Evolutionary conservation across 768 basidiomycete species (phyloP).

Genomic region (Sistotremastrum suecicum): DNA sequence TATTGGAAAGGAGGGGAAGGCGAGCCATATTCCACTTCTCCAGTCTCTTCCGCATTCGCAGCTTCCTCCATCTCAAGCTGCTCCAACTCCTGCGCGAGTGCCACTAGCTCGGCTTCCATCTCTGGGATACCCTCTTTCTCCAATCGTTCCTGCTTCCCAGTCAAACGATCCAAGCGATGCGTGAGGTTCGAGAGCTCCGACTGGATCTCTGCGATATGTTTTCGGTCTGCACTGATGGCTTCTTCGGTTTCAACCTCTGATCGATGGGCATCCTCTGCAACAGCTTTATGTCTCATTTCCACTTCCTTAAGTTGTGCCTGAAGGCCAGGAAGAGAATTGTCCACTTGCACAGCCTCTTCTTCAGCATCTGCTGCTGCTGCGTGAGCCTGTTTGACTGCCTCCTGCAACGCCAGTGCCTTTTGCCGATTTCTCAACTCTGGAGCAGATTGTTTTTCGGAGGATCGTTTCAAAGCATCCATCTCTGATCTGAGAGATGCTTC

Average conservation of each 20-base stretch:
- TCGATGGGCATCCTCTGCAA: slow-evolving; percentile 17
- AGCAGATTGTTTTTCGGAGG: slow-evolving; percentile 64
- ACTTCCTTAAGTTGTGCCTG: slow-evolving; percentile 23
- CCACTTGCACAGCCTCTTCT: slow-evolving; percentile 29
- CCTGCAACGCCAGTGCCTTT: slow-evolving; percentile 77
- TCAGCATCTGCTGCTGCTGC: slow-evolving; percentile 34
- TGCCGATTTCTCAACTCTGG: slow-evolving; percentile 73
- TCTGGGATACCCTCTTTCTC: slow-evolving; percentile 45
- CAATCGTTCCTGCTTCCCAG: slow-evolving; percentile 49
- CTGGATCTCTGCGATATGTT: slow-evolving; percentile 39
- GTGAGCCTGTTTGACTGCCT: slow-evolving; percentile 70
- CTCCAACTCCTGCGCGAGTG: slow-evolving; percentile 48
- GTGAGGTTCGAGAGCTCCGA: slow-evolving; percentile 40
- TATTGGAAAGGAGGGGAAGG: too few relatives aligned
- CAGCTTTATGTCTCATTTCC: slow-evolving; percentile 17
- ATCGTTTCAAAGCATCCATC: slow-evolving; percentile 71
- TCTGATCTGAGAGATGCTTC: slow-evolving; percentile 71
- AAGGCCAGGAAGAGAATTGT: slow-evolving; percentile 29
- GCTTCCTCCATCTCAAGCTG: slow-evolving; percentile 16
- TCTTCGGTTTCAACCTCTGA: slow-evolving; percentile 30
- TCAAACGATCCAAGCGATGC: slow-evolving; percentile 55
- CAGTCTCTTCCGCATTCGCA: slow-evolving; percentile 8
- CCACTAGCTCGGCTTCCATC: slow-evolving; percentile 51
- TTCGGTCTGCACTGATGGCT: slow-evolving; percentile 35
- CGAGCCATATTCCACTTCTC: too few relatives aligned